Evolutionary conservation across 257 asterid genomes (phyloP).

Genomic region (Penstemon barbatus): DNA sequence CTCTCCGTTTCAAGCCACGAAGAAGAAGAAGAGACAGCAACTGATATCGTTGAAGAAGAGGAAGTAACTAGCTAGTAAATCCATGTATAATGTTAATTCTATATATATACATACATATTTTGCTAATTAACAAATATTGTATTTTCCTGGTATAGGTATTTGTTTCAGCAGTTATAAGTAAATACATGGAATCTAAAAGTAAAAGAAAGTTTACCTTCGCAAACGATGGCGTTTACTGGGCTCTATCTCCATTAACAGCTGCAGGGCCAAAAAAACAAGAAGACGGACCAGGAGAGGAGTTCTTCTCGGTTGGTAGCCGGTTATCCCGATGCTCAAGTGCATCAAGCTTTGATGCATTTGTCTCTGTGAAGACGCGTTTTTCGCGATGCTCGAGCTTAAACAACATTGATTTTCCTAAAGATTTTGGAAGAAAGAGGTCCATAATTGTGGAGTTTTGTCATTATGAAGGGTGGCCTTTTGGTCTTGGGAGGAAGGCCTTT

Average conservation of each 20-base stretch:
- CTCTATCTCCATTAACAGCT: conserved; percentile 47
- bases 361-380: conserved; percentile 55
- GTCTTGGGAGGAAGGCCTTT: conserved; percentile 61
- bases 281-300: conserved; percentile 35
- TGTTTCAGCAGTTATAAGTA: conserved; percentile 70
- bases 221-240: conserved; percentile 47
- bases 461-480: conserved; percentile 88
- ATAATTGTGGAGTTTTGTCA: conserved; percentile 48
- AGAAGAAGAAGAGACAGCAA: conserved; percentile 36
- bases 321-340: conserved; percentile 60
- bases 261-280: conserved; percentile 5
- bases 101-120: neutral
- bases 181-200: conserved; percentile 65
- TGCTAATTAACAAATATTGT: neutral
- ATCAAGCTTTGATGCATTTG: conserved; percentile 46
- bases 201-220: conserved; percentile 36
- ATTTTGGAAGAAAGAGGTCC: conserved; percentile 31
- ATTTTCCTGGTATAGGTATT: conserved; percentile 46
- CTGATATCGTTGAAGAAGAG: conserved; percentile 59
- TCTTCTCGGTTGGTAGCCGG: conserved; percentile 40
- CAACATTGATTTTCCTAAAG: conserved; percentile 42
- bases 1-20: conserved; percentile 38
- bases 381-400: conserved; percentile 69
- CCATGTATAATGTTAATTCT: neutral
- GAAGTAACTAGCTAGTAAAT: conserved; percentile 42